Base-by-base conservation (phyloP, 352 stramenopile species). In the Phytophthora ohioensis region DNA sequence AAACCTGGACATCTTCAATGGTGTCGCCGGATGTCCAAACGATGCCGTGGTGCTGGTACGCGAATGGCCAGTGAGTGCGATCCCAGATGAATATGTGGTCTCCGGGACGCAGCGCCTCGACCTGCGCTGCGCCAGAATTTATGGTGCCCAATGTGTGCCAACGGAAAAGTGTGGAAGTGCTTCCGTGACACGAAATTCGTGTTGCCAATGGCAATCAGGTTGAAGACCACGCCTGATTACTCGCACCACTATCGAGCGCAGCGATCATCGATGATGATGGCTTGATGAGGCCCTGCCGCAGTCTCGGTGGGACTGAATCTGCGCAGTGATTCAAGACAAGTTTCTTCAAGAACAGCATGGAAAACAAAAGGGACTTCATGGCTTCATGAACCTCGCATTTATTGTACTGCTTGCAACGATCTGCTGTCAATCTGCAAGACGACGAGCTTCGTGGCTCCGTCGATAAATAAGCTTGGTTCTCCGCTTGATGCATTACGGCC, bases 51-150 rank as follows among this genome's bases (percentile, higher is more conserved):
- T 92, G 82, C 70, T 91, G 81, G 74, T 92, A 92, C 54, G 70
- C 75, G 41, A 91, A 77, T 27, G 81, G 84, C 82, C 80, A 92
- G 48, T 82, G 79, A 45, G 76, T 88, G 66, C 77, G 68, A 57
- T 91, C 84, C 82, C 82, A 90, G 66, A 92, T 88, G 53, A 73
- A 80, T n/a, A 92, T 81, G 67, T 91, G 81, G 75, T 92, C 80
- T 51, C 76, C 85, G 10, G 82, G 81, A 27, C 79, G 75, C 60
- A 92, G 69, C 47, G 75, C 84, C 30, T 53, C 48, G 41, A 84
- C 55, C 52, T 78, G 71, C 42, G 59, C 63, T 27, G 90, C 80
- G 39, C 78, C 78, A 53, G 84, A 90, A 61, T 88, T 90, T 35
- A 86, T 78, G 66, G 75, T 78, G 43, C 81, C 79, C 78, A 91